Conservation (phyloP, 257 asterid genomes). For the Penstemon davidsonii region DNA sequence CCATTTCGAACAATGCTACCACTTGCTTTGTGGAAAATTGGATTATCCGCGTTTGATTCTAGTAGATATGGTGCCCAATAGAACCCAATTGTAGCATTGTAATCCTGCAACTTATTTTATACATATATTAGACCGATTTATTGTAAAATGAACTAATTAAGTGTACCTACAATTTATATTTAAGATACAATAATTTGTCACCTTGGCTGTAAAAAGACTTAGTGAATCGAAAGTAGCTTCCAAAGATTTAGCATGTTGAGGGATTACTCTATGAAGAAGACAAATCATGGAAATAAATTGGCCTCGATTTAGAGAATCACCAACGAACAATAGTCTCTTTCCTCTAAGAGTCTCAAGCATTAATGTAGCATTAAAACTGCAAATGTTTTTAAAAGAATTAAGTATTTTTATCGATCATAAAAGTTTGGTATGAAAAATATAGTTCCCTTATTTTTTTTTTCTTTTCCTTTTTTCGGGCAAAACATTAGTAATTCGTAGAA, state of each 20-base stretch:
- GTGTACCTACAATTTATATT: not conserved
- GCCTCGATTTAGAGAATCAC: conserved; percentile 87
- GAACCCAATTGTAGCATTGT: conserved; percentile 58
- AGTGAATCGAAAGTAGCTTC: conserved; percentile 40
- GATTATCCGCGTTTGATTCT: conserved; percentile 58
- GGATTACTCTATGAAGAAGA: conserved; percentile 65
- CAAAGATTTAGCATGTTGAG: conserved; percentile 57
- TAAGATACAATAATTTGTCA: conserved; percentile 4
- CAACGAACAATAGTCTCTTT: conserved; percentile 85
- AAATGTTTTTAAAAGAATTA: not conserved
- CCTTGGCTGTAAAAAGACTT: conserved; percentile 83
- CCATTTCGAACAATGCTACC: conserved; percentile 57
- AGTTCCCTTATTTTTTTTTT: no score
- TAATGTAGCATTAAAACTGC: conserved; percentile 54
- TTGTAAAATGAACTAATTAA: not conserved
- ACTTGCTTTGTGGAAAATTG: conserved; percentile 40
- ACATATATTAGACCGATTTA: not conserved
- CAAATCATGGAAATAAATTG: conserved; percentile 86
- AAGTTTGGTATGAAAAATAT: not conserved
- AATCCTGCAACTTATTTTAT: conserved; percentile 36
- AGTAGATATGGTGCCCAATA: conserved; percentile 69
- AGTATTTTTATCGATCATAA: not conserved
- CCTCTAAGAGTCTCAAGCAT: conserved; percentile 56
- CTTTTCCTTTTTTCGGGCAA: not conserved
- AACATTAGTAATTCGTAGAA: not conserved